Percentiles rank a stretch among this genome's conserved stretches.
Evolutionary conservation across 768 basidiomycete species (phyloP).

Genomic region (Rhodotorula graminis): DNA sequence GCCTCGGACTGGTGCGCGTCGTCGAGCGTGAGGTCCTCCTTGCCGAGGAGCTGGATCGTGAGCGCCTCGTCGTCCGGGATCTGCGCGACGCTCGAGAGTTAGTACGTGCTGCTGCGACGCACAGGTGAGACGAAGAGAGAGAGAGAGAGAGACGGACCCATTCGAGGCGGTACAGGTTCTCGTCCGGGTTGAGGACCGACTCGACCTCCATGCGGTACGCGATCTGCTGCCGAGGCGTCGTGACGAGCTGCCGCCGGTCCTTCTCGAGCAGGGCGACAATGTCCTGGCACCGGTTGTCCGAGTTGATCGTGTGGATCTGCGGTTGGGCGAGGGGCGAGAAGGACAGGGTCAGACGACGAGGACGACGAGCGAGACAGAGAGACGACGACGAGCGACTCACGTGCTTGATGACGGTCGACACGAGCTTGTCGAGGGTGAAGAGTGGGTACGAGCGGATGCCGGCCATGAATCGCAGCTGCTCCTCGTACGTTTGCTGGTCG

Average conservation of each 20-base stretch:
- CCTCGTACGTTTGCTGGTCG: constrained; percentile 83
- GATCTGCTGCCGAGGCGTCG: constrained; percentile 49
- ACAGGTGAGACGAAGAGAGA: background rate
- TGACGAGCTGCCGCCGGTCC: constrained; percentile 39
- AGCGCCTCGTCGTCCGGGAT: constrained; percentile 43
- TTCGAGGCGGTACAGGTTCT: constrained; percentile 51
- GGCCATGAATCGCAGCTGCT: constrained; percentile 93
- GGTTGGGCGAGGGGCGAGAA: constrained; percentile 46
- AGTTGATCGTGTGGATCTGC: constrained; percentile 82
- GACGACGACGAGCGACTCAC: constrained; percentile 50
- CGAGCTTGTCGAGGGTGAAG: constrained; percentile 90
- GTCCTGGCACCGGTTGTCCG: constrained; percentile 82
- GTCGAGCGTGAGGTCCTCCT: constrained; percentile 51
- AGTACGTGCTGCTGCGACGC: background rate
- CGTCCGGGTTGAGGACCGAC: constrained; percentile 47
- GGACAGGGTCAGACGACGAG: constrained; percentile 42
- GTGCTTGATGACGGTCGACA: constrained; percentile 89
- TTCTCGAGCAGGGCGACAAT: constrained; percentile 45
- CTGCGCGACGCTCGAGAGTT: constrained; percentile 29
- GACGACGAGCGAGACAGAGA: background rate
- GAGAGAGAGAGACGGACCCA: constrained; percentile 48
- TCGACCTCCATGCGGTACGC: constrained; percentile 52
- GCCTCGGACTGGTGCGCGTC: constrained; percentile 48
- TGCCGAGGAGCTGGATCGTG: constrained; percentile 49
- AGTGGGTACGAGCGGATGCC: constrained; percentile 84